Percentiles rank a stretch among this genome's conserved stretches.
These are phyloP conservation scores for Astragalus membranaceus DNA, from an alignment of 306 rosid genomes.

Conservation along the genomic window DNA sequence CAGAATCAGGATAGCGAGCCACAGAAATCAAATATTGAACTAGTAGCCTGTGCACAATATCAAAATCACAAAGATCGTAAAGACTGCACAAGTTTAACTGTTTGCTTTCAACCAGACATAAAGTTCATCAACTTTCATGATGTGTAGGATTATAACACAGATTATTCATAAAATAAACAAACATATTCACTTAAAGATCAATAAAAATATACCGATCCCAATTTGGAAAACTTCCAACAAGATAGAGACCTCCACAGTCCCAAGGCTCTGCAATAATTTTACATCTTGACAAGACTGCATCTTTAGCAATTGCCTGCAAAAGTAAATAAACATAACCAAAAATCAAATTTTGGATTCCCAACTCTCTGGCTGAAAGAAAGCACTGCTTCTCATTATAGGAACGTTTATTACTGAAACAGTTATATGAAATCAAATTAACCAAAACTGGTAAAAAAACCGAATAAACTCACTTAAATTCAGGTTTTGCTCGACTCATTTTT, in stretches of 20 bases:
- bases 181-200: background rate
- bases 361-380: background rate
- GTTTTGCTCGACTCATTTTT: background rate
- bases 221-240: constrained; percentile 91
- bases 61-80: background rate
- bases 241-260: constrained; percentile 98
- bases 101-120: constrained; percentile 14
- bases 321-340: constrained; percentile 2
- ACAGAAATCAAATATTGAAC: constrained; percentile 11
- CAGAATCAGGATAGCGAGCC: constrained; percentile 11
- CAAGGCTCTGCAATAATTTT: constrained; percentile 98
- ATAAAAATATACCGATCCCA: constrained; percentile 76
- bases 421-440: constrained; percentile 13
- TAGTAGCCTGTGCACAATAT: background rate
- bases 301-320: constrained; percentile 86
- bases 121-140: constrained; percentile 10
- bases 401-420: background rate
- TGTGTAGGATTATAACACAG: constrained; percentile 11
- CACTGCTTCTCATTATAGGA: background rate
- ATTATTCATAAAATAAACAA: background rate
- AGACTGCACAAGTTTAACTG: background rate
- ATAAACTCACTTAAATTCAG: background rate
- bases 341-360: constrained; percentile 1
- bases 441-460: background rate
- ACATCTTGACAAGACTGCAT: constrained; percentile 74